A percentile compares a stretch with the other conserved stretches of the same genome.
phyloP scores from a whole-genome alignment of 257 asterid species.

The Capsicum pubescens region DNA sequence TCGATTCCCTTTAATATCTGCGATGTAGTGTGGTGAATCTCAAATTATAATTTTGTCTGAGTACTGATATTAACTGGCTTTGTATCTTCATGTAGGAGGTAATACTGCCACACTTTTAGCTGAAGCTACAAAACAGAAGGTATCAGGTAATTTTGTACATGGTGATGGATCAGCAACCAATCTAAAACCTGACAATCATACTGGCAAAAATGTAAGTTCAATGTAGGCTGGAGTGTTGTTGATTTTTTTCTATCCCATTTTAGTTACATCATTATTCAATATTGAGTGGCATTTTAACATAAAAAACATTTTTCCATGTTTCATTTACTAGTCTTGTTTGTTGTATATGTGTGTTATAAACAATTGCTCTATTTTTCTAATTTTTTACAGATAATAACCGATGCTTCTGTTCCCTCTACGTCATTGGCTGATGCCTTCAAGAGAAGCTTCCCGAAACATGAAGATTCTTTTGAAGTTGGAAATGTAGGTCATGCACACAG shows the following conservation, averaged over 20 bases:
- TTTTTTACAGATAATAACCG: constrained; percentile 24
- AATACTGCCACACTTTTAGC: not conserved
- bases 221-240: not conserved
- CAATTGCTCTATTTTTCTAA: not conserved
- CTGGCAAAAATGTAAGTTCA: constrained; percentile 29
- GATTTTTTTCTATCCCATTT: constrained; percentile 10
- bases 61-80: constrained; percentile 19
- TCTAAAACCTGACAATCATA: constrained; percentile 28
- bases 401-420: constrained; percentile 32
- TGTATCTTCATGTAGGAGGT: constrained; percentile 4
- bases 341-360: constrained; percentile 1
- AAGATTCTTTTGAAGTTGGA: constrained; percentile 36
- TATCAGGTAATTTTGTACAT: constrained; percentile 23
- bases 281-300: constrained; percentile 15
- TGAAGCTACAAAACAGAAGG: constrained; percentile 28
- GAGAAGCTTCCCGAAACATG: constrained; percentile 34
- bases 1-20: not conserved
- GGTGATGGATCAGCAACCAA: constrained; percentile 26
- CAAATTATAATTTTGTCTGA: not conserved
- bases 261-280: not conserved
- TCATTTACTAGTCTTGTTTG: not conserved
- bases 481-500: constrained; percentile 28
- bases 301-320: not conserved
- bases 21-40: not conserved
- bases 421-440: constrained; percentile 38